Base-by-base conservation (phyloP, 495 filamentous ascomycete species). In the Penicillium longicatenatum region DNA sequence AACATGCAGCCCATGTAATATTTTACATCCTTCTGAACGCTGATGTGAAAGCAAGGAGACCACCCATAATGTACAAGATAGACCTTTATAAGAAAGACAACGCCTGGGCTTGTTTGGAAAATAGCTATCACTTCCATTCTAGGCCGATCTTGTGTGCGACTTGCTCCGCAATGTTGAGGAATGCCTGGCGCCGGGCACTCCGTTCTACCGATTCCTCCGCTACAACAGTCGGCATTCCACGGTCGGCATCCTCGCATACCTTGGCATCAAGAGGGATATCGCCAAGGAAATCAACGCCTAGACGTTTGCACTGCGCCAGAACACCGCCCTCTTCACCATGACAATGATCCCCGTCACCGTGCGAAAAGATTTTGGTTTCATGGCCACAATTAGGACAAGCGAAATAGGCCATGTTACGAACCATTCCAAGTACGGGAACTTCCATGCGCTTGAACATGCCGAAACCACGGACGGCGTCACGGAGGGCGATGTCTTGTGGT, bases 361-460 rank as follows among this genome's bases (percentile, higher is more conserved):
- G 76, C 3, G 78, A 77, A 70, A 98, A 98, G 20, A 98, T 89
- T 39, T 83, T 81, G n/a, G 90, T 93, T 41, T 83, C 76, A 5
- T 82, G 78, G 6, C 79, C 76, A 59, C 94, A 98, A 50, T 86
- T 76, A 0, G 93, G 91, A 62, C 94, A 98, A 2, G 73, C 78
- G 63, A 96, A 97, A 22, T 88, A 79, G 3, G 86, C 88, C 94
- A 99, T 99, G 62, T 99, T 99, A 66, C 93, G 88, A 48, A 98
- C 87, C 80, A 98, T 87, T n/a, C 94, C 94, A 22, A 98, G 75
- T 31, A 96, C 86, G 20, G 85, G 85, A 0, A 89, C 84, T 35
- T 85, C 72, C 55, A 93, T 87, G 62, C 90, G 93, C 60, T 84
- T 81, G 70, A 98, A 97, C 89, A 99, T 92, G 50, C 89, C 88